These are phyloP conservation scores for Fusarium bulbicola DNA, from an alignment of 2,329 filamentous ascomycete species.

Conservation along the genomic window DNA sequence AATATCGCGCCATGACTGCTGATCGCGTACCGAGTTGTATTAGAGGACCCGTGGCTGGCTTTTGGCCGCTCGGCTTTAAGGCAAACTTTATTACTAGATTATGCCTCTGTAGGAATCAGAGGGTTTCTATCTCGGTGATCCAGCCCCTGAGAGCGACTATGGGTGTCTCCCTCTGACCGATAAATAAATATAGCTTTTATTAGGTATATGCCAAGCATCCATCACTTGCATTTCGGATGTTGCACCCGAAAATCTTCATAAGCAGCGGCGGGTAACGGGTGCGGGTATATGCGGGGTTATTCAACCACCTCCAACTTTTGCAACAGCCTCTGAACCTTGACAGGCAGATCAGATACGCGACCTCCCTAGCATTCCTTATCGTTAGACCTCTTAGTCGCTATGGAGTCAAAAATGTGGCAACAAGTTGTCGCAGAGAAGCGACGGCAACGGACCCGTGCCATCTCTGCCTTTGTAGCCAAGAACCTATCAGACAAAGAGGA, in stretches of 20 bases:
- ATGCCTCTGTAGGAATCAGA: not conserved
- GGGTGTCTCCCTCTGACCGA: not conserved
- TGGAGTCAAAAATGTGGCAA: conserved; percentile 10
- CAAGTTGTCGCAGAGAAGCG: not conserved
- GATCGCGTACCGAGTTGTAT: not conserved
- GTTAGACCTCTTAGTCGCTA: rapidly evolving
- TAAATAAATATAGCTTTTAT: not conserved
- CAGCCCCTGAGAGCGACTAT: too few relatives aligned
- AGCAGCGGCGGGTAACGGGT: not conserved
- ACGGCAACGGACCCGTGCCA: not conserved
- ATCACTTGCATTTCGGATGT: not conserved
- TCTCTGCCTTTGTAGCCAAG: not conserved
- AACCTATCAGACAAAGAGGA: not conserved
- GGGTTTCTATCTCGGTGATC: not conserved
- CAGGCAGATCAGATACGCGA: too few relatives aligned
- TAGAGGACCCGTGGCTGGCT: not conserved
- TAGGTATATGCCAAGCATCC: not conserved
- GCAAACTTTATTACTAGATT: not conserved
- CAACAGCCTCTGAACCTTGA: not conserved
- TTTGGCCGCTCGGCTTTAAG: not conserved
- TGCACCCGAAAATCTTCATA: conserved; percentile 2
- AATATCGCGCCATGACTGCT: not conserved
- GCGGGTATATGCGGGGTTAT: conserved; percentile 3
- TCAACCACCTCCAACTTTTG: not conserved
- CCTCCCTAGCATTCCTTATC: not conserved